A percentile compares a stretch with the other conserved stretches of the same genome.
These are phyloP conservation scores for Neofusicoccum sp. DNA, from an alignment of 2,329 filamentous ascomycete species.

Conservation along the genomic window DNA sequence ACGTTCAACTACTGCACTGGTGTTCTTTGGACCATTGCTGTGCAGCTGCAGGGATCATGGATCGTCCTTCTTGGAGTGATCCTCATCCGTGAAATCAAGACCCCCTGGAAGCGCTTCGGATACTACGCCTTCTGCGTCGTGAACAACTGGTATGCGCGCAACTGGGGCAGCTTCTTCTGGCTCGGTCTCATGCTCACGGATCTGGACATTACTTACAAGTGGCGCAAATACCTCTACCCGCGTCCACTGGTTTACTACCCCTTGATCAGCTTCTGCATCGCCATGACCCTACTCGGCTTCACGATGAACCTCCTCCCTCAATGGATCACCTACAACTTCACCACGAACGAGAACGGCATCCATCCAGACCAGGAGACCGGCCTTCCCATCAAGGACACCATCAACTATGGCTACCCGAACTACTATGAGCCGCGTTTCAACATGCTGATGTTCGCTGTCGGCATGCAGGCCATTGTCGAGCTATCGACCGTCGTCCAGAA, in stretches of 20 bases:
- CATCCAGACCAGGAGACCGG: slow-evolving; percentile 44
- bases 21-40: slow-evolving; percentile 51
- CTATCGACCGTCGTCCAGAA: slow-evolving; percentile 40
- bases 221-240: slow-evolving; percentile 38
- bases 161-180: slow-evolving; percentile 49
- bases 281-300: slow-evolving; percentile 33
- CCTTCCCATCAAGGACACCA: slow-evolving; percentile 35
- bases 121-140: slow-evolving; percentile 46
- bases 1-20: slow-evolving; percentile 51
- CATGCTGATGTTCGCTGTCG: slow-evolving; percentile 41
- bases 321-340: slow-evolving; percentile 38
- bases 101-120: slow-evolving; percentile 46
- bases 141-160: slow-evolving; percentile 48
- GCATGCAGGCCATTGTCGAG: slow-evolving; percentile 38
- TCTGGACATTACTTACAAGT: slow-evolving; percentile 48
- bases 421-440: slow-evolving; percentile 48
- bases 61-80: slow-evolving; percentile 44
- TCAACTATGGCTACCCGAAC: slow-evolving; percentile 38
- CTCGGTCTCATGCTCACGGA: slow-evolving; percentile 46
- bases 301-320: slow-evolving; percentile 39
- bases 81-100: slow-evolving; percentile 46
- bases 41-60: slow-evolving; percentile 50
- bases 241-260: slow-evolving; percentile 39
- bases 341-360: slow-evolving; percentile 42
- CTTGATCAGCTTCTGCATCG: slow-evolving; percentile 31